These are phyloP conservation scores for Solanum hybrid DNA, from an alignment of 305 asterid genomes.

Conservation along the genomic window DNA sequence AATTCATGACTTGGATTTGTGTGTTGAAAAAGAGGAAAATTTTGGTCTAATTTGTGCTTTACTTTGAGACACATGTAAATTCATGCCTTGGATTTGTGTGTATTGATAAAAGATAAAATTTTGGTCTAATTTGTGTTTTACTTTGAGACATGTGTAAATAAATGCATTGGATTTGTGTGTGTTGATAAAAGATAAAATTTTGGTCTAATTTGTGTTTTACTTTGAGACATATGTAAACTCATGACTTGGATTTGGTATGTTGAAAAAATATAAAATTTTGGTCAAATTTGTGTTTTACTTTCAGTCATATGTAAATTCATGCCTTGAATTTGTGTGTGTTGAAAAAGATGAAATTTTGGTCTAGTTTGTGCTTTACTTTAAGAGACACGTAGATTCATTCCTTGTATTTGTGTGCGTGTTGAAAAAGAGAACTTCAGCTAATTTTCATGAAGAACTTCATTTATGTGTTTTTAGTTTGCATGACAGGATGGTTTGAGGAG, in stretches of 20 bases:
- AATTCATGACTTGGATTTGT: neutral
- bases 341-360: neutral
- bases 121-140: neutral
- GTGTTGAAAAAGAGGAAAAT: neutral
- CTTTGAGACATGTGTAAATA: neutral
- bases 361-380: neutral
- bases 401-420: neutral
- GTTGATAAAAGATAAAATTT: neutral
- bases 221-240: neutral
- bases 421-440: neutral
- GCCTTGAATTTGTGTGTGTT: neutral
- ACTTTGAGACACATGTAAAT: neutral
- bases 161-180: neutral
- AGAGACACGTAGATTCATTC: neutral
- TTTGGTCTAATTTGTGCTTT: neutral
- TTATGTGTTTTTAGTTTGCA: neutral
- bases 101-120: neutral
- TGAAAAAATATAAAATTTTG: neutral
- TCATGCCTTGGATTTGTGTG: neutral
- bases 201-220: neutral
- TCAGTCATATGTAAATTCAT: neutral
- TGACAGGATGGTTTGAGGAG: slow-evolving; percentile 24
- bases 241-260: neutral
- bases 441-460: neutral
- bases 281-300: neutral